phyloP scores from a whole-genome alignment of 1,139 yeast genomes.

The Zygoascus sp. region DNA sequence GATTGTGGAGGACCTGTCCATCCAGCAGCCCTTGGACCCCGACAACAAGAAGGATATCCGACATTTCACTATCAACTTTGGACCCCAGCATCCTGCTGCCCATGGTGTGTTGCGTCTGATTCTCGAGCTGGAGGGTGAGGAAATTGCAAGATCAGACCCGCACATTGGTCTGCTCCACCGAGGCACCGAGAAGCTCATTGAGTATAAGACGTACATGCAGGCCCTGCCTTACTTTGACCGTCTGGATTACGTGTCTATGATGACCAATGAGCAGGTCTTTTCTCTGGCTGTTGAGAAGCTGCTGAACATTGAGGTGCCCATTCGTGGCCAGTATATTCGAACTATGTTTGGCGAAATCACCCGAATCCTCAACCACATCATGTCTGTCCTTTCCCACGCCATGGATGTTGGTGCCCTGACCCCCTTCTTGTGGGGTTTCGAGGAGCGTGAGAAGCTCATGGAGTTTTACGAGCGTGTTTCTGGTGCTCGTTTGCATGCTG shows the following conservation, averaged over 20 bases:
- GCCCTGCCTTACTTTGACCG: conserved; percentile 88
- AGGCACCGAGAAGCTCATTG: conserved; percentile 86
- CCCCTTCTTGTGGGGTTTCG: conserved; percentile 92
- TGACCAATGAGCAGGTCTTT: conserved; percentile 88
- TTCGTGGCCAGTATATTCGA: conserved; percentile 79
- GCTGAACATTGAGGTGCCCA: conserved; percentile 78
- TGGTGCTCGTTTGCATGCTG: conserved; percentile 86
- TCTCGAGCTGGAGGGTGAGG: conserved; percentile 84
- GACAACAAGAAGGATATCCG: conserved; percentile 50
- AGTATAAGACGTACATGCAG: conserved; percentile 77
- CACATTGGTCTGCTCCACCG: conserved; percentile 84
- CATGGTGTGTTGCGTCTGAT: conserved; percentile 88
- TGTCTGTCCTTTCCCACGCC: conserved; percentile 84
- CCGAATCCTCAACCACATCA: conserved; percentile 75
- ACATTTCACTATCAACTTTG: conserved; percentile 85
- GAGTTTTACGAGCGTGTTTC: conserved; percentile 89
- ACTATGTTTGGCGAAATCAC: conserved; percentile 87
- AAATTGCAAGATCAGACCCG: conserved; percentile 81
- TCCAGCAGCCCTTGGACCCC: conserved; percentile 16
- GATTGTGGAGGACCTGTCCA: conserved; percentile 34
- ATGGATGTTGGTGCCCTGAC: conserved; percentile 96
- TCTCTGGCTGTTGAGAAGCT: conserved; percentile 82
- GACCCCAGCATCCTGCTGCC: conserved; percentile 95
- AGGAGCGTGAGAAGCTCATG: conserved; percentile 90
- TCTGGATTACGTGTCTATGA: conserved; percentile 84